phyloP scores from a whole-genome alignment of 2,329 filamentous ascomycete species.

The Tolypocladium tropicale region DNA sequence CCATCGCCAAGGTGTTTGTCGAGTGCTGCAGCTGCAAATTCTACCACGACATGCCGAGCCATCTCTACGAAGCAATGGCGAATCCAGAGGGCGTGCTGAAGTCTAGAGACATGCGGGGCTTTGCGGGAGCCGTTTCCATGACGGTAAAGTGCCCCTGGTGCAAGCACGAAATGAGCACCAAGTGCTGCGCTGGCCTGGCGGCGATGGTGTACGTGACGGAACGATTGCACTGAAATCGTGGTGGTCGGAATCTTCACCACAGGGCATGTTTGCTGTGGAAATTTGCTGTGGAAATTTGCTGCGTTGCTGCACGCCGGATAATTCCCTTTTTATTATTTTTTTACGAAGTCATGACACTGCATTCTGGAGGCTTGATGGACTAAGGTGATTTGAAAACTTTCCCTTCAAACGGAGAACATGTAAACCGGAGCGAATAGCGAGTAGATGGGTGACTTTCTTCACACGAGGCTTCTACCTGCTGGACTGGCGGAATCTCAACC shows the following conservation, averaged over 20 bases:
- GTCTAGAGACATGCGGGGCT: constrained; percentile 35
- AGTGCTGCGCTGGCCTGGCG: constrained; percentile 59
- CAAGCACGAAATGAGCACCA: constrained; percentile 56
- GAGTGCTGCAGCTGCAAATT: constrained; percentile 55
- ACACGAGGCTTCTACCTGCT: not conserved
- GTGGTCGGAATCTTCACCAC: not conserved
- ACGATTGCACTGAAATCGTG: constrained; percentile 37
- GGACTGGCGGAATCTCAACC: not conserved
- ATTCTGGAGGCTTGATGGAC: not conserved
- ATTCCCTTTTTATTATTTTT: not conserved
- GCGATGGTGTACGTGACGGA: constrained; percentile 58
- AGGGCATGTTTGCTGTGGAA: not conserved
- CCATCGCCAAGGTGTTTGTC: constrained; percentile 53
- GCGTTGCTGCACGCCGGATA: not conserved
- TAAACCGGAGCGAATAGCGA: not conserved
- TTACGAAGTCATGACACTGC: not conserved
- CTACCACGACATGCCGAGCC: constrained; percentile 56
- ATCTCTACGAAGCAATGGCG: constrained; percentile 55
- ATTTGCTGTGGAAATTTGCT: not conserved
- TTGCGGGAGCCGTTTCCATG: constrained; percentile 47
- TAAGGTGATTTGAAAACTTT: not conserved
- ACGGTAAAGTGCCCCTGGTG: constrained; percentile 64
- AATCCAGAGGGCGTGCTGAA: constrained; percentile 45
- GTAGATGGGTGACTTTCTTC: not conserved
- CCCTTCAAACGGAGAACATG: not conserved